Evolutionary conservation across 2,329 filamentous ascomycete genomes (phyloP).

Genomic region (Diaporthe sp.): DNA sequence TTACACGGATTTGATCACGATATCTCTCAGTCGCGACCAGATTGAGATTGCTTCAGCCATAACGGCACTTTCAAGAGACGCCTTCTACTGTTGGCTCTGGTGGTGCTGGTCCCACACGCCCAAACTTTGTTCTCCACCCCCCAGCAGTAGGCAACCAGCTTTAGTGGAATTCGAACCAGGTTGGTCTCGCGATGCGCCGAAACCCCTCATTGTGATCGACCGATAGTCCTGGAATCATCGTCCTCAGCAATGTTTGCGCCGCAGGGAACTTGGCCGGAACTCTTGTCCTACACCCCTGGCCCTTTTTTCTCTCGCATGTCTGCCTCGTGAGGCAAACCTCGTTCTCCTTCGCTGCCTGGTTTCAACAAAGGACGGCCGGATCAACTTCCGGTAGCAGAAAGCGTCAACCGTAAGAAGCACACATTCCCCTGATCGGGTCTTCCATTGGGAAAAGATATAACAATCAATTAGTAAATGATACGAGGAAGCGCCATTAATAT

Average conservation of each 20-base stretch:
- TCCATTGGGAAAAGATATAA: neutral
- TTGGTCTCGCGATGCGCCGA: neutral
- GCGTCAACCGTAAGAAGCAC: neutral
- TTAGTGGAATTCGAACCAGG: neutral
- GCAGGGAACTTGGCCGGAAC: neutral
- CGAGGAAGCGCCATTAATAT: neutral
- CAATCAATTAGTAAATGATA: neutral
- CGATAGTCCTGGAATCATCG: neutral
- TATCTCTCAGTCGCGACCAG: neutral
- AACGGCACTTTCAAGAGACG: neutral
- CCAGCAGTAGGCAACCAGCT: neutral
- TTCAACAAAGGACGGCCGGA: neutral
- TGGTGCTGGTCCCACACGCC: neutral
- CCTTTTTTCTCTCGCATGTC: neutral
- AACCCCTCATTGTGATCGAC: neutral
- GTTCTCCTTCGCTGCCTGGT: neutral
- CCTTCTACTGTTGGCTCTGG: neutral
- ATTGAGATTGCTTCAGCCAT: neutral
- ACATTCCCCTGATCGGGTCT: neutral
- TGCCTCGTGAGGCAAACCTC: conserved; percentile 2
- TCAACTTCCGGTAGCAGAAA: neutral
- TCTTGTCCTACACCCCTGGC: too few species aligned
- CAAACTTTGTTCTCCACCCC: neutral
- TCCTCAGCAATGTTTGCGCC: neutral
- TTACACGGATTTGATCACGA: neutral